Base-by-base conservation (phyloP, 257 asterid genomes). In the Scutellaria minor region DNA sequence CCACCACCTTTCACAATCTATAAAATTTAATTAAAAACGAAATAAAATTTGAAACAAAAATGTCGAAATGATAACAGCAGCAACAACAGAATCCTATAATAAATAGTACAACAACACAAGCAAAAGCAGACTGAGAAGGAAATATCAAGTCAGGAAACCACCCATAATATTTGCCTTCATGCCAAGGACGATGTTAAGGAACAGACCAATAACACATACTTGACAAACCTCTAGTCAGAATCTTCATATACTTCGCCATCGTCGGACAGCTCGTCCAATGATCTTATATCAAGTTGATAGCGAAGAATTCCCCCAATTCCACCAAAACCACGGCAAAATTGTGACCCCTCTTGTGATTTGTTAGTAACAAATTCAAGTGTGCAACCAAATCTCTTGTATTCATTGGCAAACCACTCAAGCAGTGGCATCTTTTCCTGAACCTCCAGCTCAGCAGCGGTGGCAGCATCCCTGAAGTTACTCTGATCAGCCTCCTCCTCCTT, bases 361-460 rank as follows among this genome's bases (percentile, higher is more conserved):
- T 80, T 80, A 7, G 83, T 80, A 20, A 80, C 78, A n/a, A 75
- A 79, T 53, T 75, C 83, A 51, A 80, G 84, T 9, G 63, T 64
- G 64, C 84, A 80, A 41, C 84, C 84, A 44, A 80, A 80, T 58
- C 55, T 72, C 67, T 56, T 80, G 66, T 76, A 76, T 40, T 80
- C 81, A 40, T 80, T 80, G n/a, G 84, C 84, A 63, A 80, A 80
- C 81, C 81, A 80, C 60, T 80, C 81, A 35, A 80, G 84, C 66
- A 76, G 64, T 5, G 78, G 68, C 84, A 80, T 51, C 44, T 76
- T 80, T 2, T 80, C 84, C 73, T 75, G 75, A 22, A 76, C 79
- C 68, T 80, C 84, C 81, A 80, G 20, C 56, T 80, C 84, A 0
- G 74, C 81, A 39, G 76, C 11, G 1, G 79, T 76, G 20, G 72